Evolutionary conservation across 2,329 filamentous ascomycete genomes (phyloP), one percentile per base, ranked within the genome.

Genomic region (Aureobasidium musti): DNA sequence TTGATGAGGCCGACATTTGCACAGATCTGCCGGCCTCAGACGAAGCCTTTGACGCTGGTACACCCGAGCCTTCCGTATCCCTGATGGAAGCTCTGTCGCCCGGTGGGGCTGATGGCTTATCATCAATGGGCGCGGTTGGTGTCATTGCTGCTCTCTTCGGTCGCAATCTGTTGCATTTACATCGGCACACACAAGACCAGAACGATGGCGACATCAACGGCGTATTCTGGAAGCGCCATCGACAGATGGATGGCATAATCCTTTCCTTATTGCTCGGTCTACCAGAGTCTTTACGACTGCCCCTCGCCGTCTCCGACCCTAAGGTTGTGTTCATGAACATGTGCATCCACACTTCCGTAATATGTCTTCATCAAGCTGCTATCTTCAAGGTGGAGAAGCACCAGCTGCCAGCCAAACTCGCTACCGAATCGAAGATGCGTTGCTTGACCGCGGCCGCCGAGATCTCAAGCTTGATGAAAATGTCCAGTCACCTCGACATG

Each of bases 361-460:
- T 99, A 64, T 98, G 94, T 76, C 82, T 99, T n/a, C 95, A 99
- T 74, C 95, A 99, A 79, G 95, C 94, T 2, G 95, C 95, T 30
- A 98, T 99, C 23, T 97, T 94, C 83, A 98, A 97, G 76, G 92
- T 93, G 0, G 94, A 98, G 73, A 95, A 92, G 79, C 90, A 97
- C 77, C 86, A 87, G 63, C 81, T 97, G 68, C 88, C 91, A 0
- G 81, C 85, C 1, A 88, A 89, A 21, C 89, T 97, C 54, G 89
- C 91, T 69, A 87, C 90, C 1, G 94, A 98, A 75, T 97, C 93
- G 77, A 97, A 97, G 77, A 87, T 95, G 17, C 86, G 95, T 68
- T 98, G 95, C 73, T 92, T 98, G 67, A 92, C 92, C 26, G 92
- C 94, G 14, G 95, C 95, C 33, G 92, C 93, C 67, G 93, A 97